phyloP scores from a whole-genome alignment of 169 alveolate genomes.

The Theileria sp. region DNA sequence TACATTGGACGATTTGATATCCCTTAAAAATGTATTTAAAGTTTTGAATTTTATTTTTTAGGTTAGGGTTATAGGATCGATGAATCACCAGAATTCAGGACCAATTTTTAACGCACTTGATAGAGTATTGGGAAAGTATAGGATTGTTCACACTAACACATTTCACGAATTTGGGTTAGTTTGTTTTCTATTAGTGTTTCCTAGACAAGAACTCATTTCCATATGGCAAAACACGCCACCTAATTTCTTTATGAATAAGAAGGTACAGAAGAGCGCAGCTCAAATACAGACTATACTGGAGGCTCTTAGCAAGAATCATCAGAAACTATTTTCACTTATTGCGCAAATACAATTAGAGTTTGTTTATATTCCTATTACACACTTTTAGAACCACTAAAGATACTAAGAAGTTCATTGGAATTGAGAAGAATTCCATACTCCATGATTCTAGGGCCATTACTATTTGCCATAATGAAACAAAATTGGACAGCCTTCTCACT shows the following conservation, averaged over 20 bases:
- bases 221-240: slow-evolving; percentile 63
- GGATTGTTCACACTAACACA: slow-evolving; percentile 31
- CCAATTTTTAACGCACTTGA: slow-evolving; percentile 18
- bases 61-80: slow-evolving; percentile 58
- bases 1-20: background rate
- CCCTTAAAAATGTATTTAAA: slow-evolving; percentile 4
- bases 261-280: slow-evolving; percentile 38
- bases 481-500: slow-evolving; percentile 53
- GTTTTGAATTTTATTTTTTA: background rate
- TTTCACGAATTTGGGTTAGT: slow-evolving; percentile 52
- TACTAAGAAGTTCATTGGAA: slow-evolving; percentile 41
- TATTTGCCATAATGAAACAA: slow-evolving; percentile 64
- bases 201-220: slow-evolving; percentile 54
- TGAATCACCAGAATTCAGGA: slow-evolving; percentile 47
- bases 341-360: slow-evolving; percentile 74
- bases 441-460: slow-evolving; percentile 61
- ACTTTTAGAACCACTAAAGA: slow-evolving; percentile 11
- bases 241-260: slow-evolving; percentile 25
- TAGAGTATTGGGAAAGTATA: slow-evolving; percentile 4
- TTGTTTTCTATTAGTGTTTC: background rate
- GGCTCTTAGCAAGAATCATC: slow-evolving; percentile 75
- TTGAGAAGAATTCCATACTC: slow-evolving; percentile 49
- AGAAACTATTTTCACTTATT: slow-evolving; percentile 67
- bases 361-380: background rate
- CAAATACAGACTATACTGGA: slow-evolving; percentile 66